A percentile compares a stretch with the other conserved stretches of the same genome.
Evolutionary conservation across 805 yeast genomes (phyloP).

Genomic region (Gaillardinia entomophila): DNA sequence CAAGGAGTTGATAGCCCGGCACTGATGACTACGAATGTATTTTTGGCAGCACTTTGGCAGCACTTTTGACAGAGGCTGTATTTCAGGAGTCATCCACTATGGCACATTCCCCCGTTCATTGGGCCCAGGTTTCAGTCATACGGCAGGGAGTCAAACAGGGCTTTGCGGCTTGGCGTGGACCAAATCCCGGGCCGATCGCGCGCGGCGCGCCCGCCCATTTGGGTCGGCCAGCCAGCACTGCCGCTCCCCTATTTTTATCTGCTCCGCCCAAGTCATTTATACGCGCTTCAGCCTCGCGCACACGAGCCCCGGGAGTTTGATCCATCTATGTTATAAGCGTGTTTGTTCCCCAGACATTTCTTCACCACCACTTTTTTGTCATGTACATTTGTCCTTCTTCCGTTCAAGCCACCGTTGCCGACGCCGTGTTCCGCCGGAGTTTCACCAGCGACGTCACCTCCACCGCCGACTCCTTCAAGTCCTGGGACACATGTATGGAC

Average conservation of each 20-base stretch:
- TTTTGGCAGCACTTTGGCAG: no score
- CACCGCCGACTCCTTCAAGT: slow-evolving; percentile 49
- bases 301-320: background rate
- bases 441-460: slow-evolving; percentile 15
- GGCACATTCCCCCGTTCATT: no score
- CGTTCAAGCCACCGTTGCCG: background rate
- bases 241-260: background rate
- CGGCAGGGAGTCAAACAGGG: no score
- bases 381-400: background rate
- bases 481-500: slow-evolving; percentile 79
- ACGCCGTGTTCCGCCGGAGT: slow-evolving; percentile 2
- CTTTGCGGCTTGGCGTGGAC: no score
- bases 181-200: no score
- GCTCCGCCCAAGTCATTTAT: background rate
- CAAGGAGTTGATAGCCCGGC: no score
- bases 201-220: no score
- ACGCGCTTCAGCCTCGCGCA: background rate
- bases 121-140: no score
- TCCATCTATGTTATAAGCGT: background rate
- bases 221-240: no score
- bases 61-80: no score
- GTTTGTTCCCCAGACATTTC: slow-evolving; percentile 3
- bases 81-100: no score
- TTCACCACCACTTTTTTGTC: background rate
- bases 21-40: no score